A percentile compares a stretch with the other conserved stretches of the same genome.
These are phyloP conservation scores for Glomus cerebriforme DNA, from an alignment of 192 early-diverging fungal species.

Conservation along the genomic window DNA sequence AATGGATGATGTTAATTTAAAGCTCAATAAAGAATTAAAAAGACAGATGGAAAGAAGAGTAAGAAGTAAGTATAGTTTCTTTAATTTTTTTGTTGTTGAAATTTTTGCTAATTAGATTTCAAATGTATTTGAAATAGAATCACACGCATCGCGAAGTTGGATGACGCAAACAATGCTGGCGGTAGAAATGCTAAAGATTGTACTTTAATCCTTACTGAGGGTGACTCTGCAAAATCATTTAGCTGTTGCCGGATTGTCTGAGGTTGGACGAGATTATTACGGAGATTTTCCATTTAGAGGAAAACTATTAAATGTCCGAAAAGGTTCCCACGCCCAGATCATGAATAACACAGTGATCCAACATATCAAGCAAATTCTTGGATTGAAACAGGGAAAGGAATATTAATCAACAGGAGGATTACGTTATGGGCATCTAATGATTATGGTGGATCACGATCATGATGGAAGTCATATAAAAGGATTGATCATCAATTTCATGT, in stretches of 20 bases:
- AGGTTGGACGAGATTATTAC: constrained; percentile 86
- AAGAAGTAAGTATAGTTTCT: no score
- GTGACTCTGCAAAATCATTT: constrained; percentile 94
- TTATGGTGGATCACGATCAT: constrained; percentile 98
- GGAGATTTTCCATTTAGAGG: constrained; percentile 97
- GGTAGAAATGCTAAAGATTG: constrained; percentile 69
- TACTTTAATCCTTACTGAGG: constrained; percentile 96
- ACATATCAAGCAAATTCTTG: constrained; percentile 91
- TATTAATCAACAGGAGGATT: constrained; percentile 75
- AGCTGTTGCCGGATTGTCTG: constrained; percentile 81
- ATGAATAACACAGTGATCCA: constrained; percentile 85
- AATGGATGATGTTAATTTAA: constrained; percentile 66
- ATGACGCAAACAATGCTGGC: constrained; percentile 94
- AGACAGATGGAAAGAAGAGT: constrained; percentile 78
- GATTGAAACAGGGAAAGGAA: constrained; percentile 81
- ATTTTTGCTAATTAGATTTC: no score
- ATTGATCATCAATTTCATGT: constrained; percentile 93
- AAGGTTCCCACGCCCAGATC: constrained; percentile 71
- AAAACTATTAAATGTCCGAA: constrained; percentile 96
- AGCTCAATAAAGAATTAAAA: constrained; percentile 79
- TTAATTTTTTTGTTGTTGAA: no score
- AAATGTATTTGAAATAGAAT: constrained; percentile 43
- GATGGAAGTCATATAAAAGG: constrained; percentile 98
- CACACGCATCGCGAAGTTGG: constrained; percentile 83
- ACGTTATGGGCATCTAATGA: constrained; percentile 95